These are phyloP conservation scores for Eutypella sp. DNA, from an alignment of 2,329 filamentous ascomycete species.

Conservation along the genomic window DNA sequence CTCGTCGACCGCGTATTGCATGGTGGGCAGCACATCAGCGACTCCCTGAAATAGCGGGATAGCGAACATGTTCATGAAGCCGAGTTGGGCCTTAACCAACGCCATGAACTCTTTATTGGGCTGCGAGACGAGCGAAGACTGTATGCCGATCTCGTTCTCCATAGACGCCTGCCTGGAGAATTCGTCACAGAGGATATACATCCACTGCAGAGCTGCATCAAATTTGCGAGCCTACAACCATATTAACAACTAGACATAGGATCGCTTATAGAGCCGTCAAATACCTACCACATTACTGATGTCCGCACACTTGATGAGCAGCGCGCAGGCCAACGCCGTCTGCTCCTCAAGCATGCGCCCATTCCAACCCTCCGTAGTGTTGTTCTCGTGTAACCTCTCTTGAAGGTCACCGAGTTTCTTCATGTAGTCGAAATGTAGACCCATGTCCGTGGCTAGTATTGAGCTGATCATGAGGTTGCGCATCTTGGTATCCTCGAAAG, in stretches of 20 bases:
- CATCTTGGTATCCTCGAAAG: slow-evolving; percentile 74
- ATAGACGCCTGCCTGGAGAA: slow-evolving; percentile 90
- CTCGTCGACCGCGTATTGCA: slow-evolving; percentile 80
- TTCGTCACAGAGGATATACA: slow-evolving; percentile 88
- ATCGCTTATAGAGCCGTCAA: slow-evolving; percentile 2
- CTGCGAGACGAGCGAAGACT: slow-evolving; percentile 78
- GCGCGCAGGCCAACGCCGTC: slow-evolving; percentile 75
- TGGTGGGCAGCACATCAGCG: slow-evolving; percentile 76
- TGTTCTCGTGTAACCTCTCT: slow-evolving; percentile 65
- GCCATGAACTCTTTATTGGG: slow-evolving; percentile 81
- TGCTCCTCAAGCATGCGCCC: slow-evolving; percentile 70
- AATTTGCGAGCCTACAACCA: slow-evolving; percentile 70
- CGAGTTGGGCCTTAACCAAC: slow-evolving; percentile 80
- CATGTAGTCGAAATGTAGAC: slow-evolving; percentile 96
- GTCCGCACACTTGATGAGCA: slow-evolving; percentile 96
- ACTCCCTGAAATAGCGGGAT: slow-evolving; percentile 87
- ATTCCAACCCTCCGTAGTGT: slow-evolving; percentile 68
- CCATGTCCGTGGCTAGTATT: slow-evolving; percentile 98
- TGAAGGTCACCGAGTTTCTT: slow-evolving; percentile 76
- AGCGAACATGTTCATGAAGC: slow-evolving; percentile 96
- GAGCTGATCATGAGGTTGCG: slow-evolving; percentile 91
- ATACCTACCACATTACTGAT: slow-evolving; percentile 91
- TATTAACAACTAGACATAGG: slow-evolving; percentile 17
- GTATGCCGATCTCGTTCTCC: slow-evolving; percentile 82
- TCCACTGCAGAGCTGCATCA: slow-evolving; percentile 81